These are phyloP conservation scores for Pleurotus sapidus DNA, from an alignment of 768 basidiomycete species.

Conservation along the genomic window DNA sequence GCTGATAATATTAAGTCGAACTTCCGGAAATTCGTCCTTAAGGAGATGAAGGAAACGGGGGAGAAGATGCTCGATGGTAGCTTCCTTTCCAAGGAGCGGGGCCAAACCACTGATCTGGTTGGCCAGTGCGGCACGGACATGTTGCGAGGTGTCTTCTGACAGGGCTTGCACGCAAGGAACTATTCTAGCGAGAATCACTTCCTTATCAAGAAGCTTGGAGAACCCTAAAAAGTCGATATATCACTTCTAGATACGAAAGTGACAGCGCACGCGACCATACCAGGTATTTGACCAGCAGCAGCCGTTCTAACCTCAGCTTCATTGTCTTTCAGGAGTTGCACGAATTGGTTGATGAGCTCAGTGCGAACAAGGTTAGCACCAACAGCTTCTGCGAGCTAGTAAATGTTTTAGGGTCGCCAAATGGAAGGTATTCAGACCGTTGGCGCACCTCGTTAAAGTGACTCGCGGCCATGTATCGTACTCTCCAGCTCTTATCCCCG, in stretches of 20 bases:
- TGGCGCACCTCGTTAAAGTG: conserved; percentile 87
- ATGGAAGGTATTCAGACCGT: neutral
- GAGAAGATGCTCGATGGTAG: conserved; percentile 94
- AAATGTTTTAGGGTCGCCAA: neutral
- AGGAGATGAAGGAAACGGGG: conserved; percentile 94
- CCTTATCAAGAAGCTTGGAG: conserved; percentile 88
- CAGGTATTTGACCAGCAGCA: conserved; percentile 94
- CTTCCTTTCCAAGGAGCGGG: conserved; percentile 87
- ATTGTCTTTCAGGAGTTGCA: conserved; percentile 93
- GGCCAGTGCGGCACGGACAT: conserved; percentile 94
- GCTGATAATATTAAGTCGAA: conserved; percentile 95
- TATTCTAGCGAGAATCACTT: conserved; percentile 89
- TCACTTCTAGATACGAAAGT: neutral
- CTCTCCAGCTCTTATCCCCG: conserved; percentile 97
- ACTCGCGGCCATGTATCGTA: conserved; percentile 96
- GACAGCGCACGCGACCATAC: conserved; percentile 37
- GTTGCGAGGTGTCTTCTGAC: conserved; percentile 91
- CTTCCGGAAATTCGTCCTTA: conserved; percentile 99
- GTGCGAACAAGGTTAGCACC: conserved; percentile 89
- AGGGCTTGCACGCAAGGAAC: conserved; percentile 94
- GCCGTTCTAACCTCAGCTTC: conserved; percentile 99
- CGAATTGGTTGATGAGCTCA: conserved; percentile 90
- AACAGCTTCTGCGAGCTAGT: conserved; percentile 85
- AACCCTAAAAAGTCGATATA: conserved; percentile 58
- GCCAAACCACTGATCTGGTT: conserved; percentile 96